Evolutionary conservation across 345 rosid species (phyloP).

Genomic region (Euphorbia lathyris): DNA sequence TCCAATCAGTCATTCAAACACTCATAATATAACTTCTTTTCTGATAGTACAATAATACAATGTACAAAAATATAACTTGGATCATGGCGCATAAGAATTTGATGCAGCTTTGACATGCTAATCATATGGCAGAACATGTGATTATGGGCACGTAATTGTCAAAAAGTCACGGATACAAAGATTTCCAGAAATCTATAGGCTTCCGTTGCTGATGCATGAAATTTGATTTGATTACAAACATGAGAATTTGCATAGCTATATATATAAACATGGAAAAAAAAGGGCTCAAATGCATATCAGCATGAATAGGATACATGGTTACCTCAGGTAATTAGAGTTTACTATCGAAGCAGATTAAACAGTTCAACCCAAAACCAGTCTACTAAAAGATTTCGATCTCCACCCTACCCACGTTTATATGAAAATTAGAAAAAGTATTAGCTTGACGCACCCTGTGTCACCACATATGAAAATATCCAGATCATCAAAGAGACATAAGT

Average conservation of each 20-base stretch:
- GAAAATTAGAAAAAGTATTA: neutral
- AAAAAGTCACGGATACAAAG: conserved; percentile 28
- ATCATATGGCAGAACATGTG: neutral
- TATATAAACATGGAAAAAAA: too few relatives aligned
- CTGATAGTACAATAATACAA: neutral
- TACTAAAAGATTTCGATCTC: neutral
- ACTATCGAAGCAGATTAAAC: neutral
- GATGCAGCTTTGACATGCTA: neutral
- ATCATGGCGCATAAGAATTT: neutral
- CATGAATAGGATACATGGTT: neutral
- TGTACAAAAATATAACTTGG: neutral
- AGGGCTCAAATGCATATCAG: too few relatives aligned
- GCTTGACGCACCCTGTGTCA: neutral
- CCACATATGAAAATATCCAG: too few relatives aligned
- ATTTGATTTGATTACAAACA: conserved; percentile 8
- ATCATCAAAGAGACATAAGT: too few relatives aligned
- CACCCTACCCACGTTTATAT: too few relatives aligned
- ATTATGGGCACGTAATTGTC: neutral
- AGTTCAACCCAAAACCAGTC: neutral
- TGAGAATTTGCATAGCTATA: neutral
- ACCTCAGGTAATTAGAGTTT: neutral
- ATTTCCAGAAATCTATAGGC: conserved; percentile 55
- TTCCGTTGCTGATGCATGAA: conserved; percentile 47
- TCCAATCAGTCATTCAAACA: too few relatives aligned
- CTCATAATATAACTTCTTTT: too few relatives aligned